Conservation (phyloP, 2,329 filamentous ascomycete genomes). For the Fusarium sambucinum region DNA sequence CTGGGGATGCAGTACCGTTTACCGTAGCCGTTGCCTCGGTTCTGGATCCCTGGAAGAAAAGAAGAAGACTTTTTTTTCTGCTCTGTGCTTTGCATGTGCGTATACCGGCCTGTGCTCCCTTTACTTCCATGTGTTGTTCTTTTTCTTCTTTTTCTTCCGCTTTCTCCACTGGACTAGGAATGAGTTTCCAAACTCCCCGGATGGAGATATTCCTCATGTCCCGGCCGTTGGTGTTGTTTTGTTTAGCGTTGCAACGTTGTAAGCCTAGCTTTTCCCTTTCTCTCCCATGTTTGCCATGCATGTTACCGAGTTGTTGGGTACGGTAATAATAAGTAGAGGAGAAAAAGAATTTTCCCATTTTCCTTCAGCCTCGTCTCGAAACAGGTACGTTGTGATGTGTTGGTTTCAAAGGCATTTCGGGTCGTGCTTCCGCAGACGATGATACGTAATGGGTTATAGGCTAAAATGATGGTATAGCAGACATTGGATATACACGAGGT, state of each 20-base stretch:
- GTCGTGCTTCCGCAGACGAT: slow-evolving; percentile 7
- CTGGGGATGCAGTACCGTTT: neutral
- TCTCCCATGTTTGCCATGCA: neutral
- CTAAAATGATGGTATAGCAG: slow-evolving; percentile 5
- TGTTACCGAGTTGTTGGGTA: slow-evolving; percentile 35
- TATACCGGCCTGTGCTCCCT: slow-evolving; percentile 6
- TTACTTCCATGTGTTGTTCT: slow-evolving; percentile 11
- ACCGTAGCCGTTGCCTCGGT: slow-evolving; percentile 15
- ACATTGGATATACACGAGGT: slow-evolving; percentile 5
- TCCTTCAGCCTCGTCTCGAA: slow-evolving; percentile 29
- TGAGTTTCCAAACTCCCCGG: slow-evolving; percentile 11
- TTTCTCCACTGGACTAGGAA: slow-evolving; percentile 11
- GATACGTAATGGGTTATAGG: slow-evolving; percentile 13
- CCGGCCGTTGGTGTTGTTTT: slow-evolving; percentile 14
- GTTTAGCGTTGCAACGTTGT: slow-evolving; percentile 27
- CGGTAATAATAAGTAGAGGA: neutral
- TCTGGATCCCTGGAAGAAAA: slow-evolving; percentile 15
- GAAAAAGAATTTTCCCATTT: neutral
- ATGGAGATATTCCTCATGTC: slow-evolving; percentile 13
- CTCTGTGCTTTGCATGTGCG: neutral
- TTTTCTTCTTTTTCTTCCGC: neutral
- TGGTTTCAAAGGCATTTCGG: slow-evolving; percentile 11
- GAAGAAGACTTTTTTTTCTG: slow-evolving; percentile 7
- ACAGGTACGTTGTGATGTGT: slow-evolving; percentile 2
- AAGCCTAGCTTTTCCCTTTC: slow-evolving; percentile 11